Base-by-base conservation (phyloP, 2,329 filamentous ascomycete species). In the Blumeria graminis region DNA sequence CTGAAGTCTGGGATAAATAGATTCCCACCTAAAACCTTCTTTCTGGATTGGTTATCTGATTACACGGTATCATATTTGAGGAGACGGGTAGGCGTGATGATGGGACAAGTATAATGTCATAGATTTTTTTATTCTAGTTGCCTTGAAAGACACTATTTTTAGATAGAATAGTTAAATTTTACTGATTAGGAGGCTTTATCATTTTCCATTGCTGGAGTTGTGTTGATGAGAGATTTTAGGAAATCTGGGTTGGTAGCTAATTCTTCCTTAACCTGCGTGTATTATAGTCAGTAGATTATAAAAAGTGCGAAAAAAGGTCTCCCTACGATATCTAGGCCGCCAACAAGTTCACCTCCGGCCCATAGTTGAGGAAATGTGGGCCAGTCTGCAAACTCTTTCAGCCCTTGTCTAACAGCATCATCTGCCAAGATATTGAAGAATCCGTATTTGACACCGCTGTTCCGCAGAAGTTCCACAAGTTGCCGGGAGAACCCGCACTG, bases 381-480 rank as follows among this genome's bases (percentile, higher is more conserved):
- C 92, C 92, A 98, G 60, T 96, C 92, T n/a, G 88, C 88, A 68
- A 81, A 96, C 71, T 92, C 86, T 76, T 98, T 98, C 65, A 98
- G 71, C 0, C 92, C 92, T 71, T 96, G 90, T 59, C 92, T 78
- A 52, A 98, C 92, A 69, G 96, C 90, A 65, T 98, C 90, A 68
- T 98, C 92, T 60, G 92, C 92, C 63, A 98, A 71, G 61, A 98
- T 98, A 68, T 98, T 96, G 75, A 98, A 98, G 74, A 98, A 98
- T 18, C 92, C 92, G 68, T 96, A 98, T 68, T 94, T 87, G 59
- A 98, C 84, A 54, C 84, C 84, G 66, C 87, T 82, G 71, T 96
- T 90, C 55, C 92, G 78, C 64, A 98, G 71, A 51, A 98, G 78
- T 32, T 74, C 81, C 46, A 98, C 92, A 48, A 94, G 72, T 71